These are phyloP conservation scores for Fusarium tuaranense DNA, from an alignment of 2,329 filamentous ascomycete species.

Conservation along the genomic window DNA sequence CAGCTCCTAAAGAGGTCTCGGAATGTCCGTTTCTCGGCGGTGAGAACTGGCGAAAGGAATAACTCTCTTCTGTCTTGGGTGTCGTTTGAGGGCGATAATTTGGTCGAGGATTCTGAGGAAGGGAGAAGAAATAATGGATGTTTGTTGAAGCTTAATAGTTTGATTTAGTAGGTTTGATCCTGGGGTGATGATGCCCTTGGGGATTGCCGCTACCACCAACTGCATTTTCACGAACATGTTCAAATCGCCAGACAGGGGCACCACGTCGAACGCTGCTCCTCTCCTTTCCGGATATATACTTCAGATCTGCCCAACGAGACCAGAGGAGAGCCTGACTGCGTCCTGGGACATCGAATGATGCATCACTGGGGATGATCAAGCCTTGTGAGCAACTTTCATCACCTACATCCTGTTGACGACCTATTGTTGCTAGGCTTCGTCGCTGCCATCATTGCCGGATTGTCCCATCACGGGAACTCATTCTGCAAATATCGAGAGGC, in stretches of 20 bases:
- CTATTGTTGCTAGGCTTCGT: neutral
- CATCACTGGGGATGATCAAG: neutral
- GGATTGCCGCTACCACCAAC: neutral
- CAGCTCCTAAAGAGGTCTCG: neutral
- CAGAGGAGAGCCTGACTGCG: neutral
- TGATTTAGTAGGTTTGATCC: no score
- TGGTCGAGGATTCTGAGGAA: neutral
- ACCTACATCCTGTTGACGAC: neutral
- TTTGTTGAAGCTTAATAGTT: neutral
- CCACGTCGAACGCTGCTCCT: neutral
- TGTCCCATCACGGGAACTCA: neutral
- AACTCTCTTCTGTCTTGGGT: neutral
- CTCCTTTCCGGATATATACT: neutral
- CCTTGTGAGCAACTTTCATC: neutral
- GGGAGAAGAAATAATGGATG: neutral
- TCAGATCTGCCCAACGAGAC: rapidly evolving
- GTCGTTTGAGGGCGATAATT: neutral
- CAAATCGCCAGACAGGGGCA: neutral
- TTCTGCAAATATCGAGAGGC: neutral
- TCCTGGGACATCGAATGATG: neutral
- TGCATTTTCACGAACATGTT: neutral
- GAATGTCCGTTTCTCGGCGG: neutral
- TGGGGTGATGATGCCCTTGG: neutral
- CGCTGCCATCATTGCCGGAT: neutral
- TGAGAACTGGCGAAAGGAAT: no score